A percentile compares a stretch with the other conserved stretches of the same genome.
Conservation (phyloP, 2,329 filamentous ascomycete species). For the Phyllosticta citriasiana region DNA sequence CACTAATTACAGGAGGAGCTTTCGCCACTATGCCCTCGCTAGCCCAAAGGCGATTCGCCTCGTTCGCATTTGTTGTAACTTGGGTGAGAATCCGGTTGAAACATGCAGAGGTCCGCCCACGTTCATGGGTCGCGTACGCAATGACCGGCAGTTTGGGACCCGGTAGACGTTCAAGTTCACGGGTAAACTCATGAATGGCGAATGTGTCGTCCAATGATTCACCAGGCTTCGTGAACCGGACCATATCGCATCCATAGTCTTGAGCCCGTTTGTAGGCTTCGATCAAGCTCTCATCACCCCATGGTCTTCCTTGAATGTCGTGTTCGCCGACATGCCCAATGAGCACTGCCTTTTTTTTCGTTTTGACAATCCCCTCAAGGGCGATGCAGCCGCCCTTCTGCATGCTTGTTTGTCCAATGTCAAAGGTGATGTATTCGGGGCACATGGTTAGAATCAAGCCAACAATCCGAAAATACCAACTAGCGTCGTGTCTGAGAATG, state of each 20-base stretch:
- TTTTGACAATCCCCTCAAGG: slow-evolving; percentile 41
- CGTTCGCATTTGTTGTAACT: slow-evolving; percentile 38
- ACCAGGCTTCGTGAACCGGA: slow-evolving; percentile 51
- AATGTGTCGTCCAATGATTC: slow-evolving; percentile 52
- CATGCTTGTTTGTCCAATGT: slow-evolving; percentile 44
- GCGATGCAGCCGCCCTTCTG: slow-evolving; percentile 12
- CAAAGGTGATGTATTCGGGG: slow-evolving; percentile 52
- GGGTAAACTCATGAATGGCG: slow-evolving; percentile 46
- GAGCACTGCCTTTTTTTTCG: slow-evolving; percentile 48
- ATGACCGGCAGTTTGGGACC: slow-evolving; percentile 45
- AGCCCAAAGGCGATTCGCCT: slow-evolving; percentile 17
- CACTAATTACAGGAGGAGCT: slow-evolving; percentile 43
- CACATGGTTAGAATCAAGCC: slow-evolving; percentile 49
- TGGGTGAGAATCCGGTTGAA: slow-evolving; percentile 57
- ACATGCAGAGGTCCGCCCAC: slow-evolving; percentile 55
- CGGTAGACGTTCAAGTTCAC: slow-evolving; percentile 36
- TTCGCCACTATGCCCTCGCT: slow-evolving; percentile 18
- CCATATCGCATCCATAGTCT: slow-evolving; percentile 50
- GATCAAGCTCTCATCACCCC: slow-evolving; percentile 48
- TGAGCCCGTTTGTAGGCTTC: slow-evolving; percentile 49
- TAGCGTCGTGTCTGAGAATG: slow-evolving; percentile 14
- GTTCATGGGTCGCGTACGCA: slow-evolving; percentile 53
- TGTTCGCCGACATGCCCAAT: slow-evolving; percentile 47
- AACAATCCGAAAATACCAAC: slow-evolving; percentile 47
- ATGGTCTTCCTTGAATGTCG: slow-evolving; percentile 36